These are phyloP conservation scores for Crithidia sp. DNA, from an alignment of 208 protist species.

Conservation along the genomic window DNA sequence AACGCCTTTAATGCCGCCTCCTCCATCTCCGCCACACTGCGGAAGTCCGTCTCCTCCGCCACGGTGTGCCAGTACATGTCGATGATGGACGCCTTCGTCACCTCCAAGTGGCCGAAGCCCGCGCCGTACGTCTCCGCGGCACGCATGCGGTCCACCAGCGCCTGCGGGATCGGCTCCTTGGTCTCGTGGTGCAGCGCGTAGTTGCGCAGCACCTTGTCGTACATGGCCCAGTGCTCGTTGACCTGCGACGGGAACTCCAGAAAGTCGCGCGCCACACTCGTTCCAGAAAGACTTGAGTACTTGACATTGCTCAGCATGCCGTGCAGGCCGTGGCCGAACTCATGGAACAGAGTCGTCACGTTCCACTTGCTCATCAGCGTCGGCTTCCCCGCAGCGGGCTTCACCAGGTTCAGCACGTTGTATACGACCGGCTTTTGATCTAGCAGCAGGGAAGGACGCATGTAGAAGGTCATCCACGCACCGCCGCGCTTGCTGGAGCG, in stretches of 20 bases:
- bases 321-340: constrained; percentile 78
- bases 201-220: constrained; percentile 50
- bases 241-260: constrained; percentile 86
- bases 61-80: constrained; percentile 65
- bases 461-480: constrained; percentile 64
- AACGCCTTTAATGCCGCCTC: constrained; percentile 23
- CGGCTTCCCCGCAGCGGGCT: constrained; percentile 51
- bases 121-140: constrained; percentile 32
- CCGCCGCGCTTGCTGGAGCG: constrained; percentile 58
- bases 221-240: constrained; percentile 73
- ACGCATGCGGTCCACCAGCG: constrained; percentile 59
- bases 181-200: constrained; percentile 68
- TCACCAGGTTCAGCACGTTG: constrained; percentile 63
- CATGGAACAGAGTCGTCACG: constrained; percentile 72
- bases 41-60: constrained; percentile 29
- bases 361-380: constrained; percentile 55
- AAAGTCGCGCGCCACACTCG: constrained; percentile 73
- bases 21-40: constrained; percentile 34
- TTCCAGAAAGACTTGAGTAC: constrained; percentile 55
- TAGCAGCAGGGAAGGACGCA: constrained; percentile 34
- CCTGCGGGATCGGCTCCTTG: constrained; percentile 45
- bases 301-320: constrained; percentile 63
- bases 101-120: constrained; percentile 53
- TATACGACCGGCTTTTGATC: constrained; percentile 48
- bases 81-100: constrained; percentile 48